A percentile compares a stretch with the other conserved stretches of the same genome.
phyloP scores from a whole-genome alignment of 495 filamentous ascomycete genomes.

The Aspergillus bridgeri region DNA sequence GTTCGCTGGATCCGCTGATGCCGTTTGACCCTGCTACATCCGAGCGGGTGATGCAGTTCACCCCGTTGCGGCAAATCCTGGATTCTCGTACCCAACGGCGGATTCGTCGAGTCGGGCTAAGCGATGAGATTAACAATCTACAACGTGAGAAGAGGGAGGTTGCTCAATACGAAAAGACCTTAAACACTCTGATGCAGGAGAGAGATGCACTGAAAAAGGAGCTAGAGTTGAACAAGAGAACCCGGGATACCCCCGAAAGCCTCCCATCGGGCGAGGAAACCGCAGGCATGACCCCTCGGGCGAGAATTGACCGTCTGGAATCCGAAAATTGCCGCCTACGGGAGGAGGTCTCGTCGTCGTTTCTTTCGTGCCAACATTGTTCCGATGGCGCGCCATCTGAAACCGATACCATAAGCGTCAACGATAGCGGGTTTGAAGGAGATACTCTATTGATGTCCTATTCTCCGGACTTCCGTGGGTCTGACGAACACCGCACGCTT shows the following conservation, averaged over 20 bases:
- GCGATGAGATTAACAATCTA: constrained; percentile 70
- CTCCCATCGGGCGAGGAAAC: constrained; percentile 21
- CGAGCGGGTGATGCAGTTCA: constrained; percentile 54
- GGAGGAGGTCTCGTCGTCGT: constrained; percentile 20
- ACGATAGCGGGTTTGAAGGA: constrained; percentile 27
- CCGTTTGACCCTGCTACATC: constrained; percentile 23
- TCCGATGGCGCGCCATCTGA: constrained; percentile 11
- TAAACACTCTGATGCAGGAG: constrained; percentile 38
- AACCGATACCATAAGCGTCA: constrained; percentile 30
- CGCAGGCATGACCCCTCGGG: constrained; percentile 23
- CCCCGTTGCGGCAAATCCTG: constrained; percentile 64
- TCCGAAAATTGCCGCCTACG: constrained; percentile 16
- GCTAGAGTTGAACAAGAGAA: constrained; percentile 40
- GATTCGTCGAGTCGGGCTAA: constrained; percentile 66
- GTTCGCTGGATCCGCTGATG: constrained; percentile 27
- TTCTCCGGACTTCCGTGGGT: constrained; percentile 32
- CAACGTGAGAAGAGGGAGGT: constrained; percentile 52
- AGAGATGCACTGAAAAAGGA: constrained; percentile 50
- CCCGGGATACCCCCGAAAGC: constrained; percentile 26
- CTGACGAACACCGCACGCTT: constrained; percentile 7
- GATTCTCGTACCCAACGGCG: constrained; percentile 69
- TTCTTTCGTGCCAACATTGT: neutral
- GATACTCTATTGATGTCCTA: constrained; percentile 30
- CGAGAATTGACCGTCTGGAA: constrained; percentile 21
- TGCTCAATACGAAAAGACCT: constrained; percentile 47